Base-by-base conservation (phyloP, 768 basidiomycete genomes). In the Pulveroboletus sp. region DNA sequence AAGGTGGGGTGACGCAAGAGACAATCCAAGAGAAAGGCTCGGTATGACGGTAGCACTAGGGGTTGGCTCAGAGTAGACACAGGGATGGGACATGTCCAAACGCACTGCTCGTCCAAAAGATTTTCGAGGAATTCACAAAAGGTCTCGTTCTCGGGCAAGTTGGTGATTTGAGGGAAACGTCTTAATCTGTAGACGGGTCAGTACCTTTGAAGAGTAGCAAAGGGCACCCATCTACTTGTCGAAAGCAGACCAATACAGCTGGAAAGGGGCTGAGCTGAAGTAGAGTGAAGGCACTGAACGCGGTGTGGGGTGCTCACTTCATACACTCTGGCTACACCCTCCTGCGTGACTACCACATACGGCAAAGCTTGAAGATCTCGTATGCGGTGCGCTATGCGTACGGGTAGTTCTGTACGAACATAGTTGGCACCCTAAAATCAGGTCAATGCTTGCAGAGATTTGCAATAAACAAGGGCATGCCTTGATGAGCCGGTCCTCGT, bases 191-290 rank as follows among this genome's bases (percentile, higher is more conserved):
- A 58, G 60, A 50, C 19, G 40, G 33, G 19, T 57, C 41, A 60
- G 51, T 35, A 50, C 43, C 43, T 14, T 40, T 38, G 32, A 39
- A 23, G 39, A 5, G 33, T 21, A 24, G 41, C 33, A 34, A 56
- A 27, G 39, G 19, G 43, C 19, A 10, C 19, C 12, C 53, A 69
- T 27, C 62, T 20, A 91, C 89, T 84, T 87, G 60, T 93, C 88
- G 57, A 93, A 93, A 7, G 90, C 89, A 45, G 79, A 77, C 85
- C 87, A 90, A 64, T 94, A 94, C 25, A 92, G 70, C 90, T 93
- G 17, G 35, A 25, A 21, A 19, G 52, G 40, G 24, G 21, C 12
- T 50, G 45, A 51, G 43, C 42, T n/a, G n/a, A n/a, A n/a, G n/a
- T n/a, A n/a, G 21, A 20, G 37, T 29, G 16, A 20, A 17, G 49